These are phyloP conservation scores for Sonneratia caseolaris DNA, from an alignment of 345 rosid species.

Conservation along the genomic window DNA sequence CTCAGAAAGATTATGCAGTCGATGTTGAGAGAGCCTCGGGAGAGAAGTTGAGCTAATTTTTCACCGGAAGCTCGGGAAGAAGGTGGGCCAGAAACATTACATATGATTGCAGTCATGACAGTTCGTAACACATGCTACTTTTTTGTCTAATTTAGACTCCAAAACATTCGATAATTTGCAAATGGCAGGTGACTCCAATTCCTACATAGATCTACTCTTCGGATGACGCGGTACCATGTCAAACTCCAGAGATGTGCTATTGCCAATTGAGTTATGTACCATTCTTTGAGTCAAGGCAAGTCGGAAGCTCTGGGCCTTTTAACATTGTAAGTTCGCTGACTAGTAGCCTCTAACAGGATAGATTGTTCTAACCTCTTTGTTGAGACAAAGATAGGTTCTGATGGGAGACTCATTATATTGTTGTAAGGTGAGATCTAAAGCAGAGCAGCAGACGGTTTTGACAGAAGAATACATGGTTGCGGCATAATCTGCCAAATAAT, in stretches of 20 bases:
- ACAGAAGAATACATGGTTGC: too few relatives aligned
- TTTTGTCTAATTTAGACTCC: not conserved
- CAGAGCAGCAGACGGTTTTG: too few relatives aligned
- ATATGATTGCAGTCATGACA: not conserved
- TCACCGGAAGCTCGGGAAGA: constrained; percentile 40
- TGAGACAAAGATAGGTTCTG: not conserved
- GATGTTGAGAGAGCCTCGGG: constrained; percentile 56
- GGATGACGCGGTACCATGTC: not conserved
- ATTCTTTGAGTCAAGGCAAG: not conserved
- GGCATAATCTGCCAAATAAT: too few relatives aligned
- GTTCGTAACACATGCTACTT: too few relatives aligned
- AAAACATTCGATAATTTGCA: not conserved
- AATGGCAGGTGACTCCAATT: constrained; percentile 9
- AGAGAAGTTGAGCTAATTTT: constrained; percentile 59
- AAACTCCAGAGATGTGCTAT: not conserved
- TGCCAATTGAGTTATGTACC: not conserved
- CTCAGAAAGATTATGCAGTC: constrained; percentile 46
- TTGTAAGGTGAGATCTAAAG: too few relatives aligned
- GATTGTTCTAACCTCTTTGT: not conserved
- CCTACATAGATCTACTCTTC: constrained; percentile 8
- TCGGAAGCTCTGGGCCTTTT: not conserved
- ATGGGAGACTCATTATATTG: not conserved
- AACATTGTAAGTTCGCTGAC: not conserved
- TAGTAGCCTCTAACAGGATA: not conserved
- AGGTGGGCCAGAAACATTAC: constrained; percentile 13